Evolutionary conservation across 106 monocot genomes (phyloP).

Genomic region (Hemerocallis citrina): DNA sequence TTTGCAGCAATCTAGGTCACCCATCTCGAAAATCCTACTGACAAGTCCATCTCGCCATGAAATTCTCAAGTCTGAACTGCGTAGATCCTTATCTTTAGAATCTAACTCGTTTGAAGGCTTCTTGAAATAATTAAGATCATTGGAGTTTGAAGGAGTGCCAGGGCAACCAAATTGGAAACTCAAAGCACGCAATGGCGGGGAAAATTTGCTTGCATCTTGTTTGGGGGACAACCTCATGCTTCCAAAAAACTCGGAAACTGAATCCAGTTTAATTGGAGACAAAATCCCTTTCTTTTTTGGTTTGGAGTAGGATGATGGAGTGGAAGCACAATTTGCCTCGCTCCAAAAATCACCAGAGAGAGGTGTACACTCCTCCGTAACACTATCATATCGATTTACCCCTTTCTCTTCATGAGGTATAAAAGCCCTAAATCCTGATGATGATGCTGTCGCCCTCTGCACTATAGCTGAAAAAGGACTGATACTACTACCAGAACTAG

Average conservation of each 20-base stretch:
- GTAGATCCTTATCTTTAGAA: constrained; percentile 1
- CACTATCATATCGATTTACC: constrained; percentile 15
- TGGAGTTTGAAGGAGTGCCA: constrained; percentile 32
- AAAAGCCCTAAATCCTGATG: constrained; percentile 11
- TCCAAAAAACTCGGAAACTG: constrained; percentile 9
- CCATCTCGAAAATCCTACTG: constrained; percentile 70
- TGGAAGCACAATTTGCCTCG: constrained; percentile 12
- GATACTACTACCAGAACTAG: constrained; percentile 41
- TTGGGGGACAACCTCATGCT: constrained; percentile 17
- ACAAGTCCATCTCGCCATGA: constrained; percentile 88
- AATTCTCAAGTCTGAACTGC: constrained; percentile 30
- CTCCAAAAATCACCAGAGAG: constrained; percentile 14
- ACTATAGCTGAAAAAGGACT: constrained; percentile 92
- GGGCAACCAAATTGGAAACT: constrained; percentile 54
- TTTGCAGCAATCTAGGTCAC: constrained; percentile 35
- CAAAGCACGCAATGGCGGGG: constrained; percentile 8
- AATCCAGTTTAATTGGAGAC: constrained; percentile 13
- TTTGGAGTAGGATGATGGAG: constrained; percentile 12
- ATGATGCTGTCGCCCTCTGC: constrained; percentile 25
- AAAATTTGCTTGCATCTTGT: background rate
- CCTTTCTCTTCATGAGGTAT: constrained; percentile 9
- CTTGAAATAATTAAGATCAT: constrained; percentile 41
- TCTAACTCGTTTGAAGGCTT: constrained; percentile 14
- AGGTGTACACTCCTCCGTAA: constrained; percentile 14
- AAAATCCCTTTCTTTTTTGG: constrained; percentile 10